phyloP scores from a whole-genome alignment of 2,329 filamentous ascomycete species.

The Ophiostoma himal-ulmi region DNA sequence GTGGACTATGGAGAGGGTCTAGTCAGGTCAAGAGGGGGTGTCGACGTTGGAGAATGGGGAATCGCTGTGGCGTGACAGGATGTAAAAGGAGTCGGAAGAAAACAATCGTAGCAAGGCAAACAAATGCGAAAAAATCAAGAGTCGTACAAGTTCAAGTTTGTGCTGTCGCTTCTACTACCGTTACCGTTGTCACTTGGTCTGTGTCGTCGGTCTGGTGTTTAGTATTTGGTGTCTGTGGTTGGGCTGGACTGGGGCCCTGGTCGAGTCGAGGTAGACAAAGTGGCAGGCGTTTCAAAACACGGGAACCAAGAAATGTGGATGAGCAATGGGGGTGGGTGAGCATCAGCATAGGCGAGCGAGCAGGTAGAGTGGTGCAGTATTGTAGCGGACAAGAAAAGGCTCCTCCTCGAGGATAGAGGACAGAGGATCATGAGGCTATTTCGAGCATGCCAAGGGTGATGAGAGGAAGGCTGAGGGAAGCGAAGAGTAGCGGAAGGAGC shows the following conservation, averaged over 20 bases:
- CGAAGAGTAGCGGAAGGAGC: background rate
- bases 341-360: background rate
- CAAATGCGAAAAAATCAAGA: background rate
- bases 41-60: background rate
- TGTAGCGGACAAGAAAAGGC: no score
- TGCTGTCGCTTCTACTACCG: background rate
- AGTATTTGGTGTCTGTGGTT: background rate
- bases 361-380: background rate
- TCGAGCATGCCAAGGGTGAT: background rate
- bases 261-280: background rate
- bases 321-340: background rate
- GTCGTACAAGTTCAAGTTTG: slow-evolving; percentile 3
- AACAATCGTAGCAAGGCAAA: background rate
- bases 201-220: background rate
- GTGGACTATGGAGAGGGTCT: slow-evolving; percentile 5
- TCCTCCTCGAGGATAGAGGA: background rate
- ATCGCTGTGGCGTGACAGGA: background rate
- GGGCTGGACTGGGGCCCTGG: slow-evolving; percentile 8
- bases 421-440: background rate
- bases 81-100: background rate
- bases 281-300: slow-evolving; percentile 15
- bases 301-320: slow-evolving; percentile 1
- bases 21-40: background rate
- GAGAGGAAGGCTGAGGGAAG: background rate
- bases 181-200: background rate